Base-by-base conservation (phyloP, 2,329 filamentous ascomycete genomes). In the Chaetomium globosum region DNA sequence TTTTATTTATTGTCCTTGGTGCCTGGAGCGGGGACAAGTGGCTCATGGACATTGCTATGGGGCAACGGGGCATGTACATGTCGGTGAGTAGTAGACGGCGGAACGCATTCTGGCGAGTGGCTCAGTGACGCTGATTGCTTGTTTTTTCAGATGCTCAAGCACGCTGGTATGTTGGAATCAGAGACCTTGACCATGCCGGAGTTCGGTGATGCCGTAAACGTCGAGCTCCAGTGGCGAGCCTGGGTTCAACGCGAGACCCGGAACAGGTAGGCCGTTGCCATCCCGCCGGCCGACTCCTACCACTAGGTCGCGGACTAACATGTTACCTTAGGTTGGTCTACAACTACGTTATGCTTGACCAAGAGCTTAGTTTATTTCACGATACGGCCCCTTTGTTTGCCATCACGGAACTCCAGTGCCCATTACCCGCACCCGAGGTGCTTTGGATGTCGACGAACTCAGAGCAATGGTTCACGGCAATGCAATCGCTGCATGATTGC, bases 11-110 rank as follows among this genome's bases (percentile, higher is more conserved):
- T 1, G 82, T 88, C 1, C 81, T 89, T 30, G 88, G 87, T 8
- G 87, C 87, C 1, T 91, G 89, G 89, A 89, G 88, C 73, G 89
- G 89, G 54, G 88, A 91, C 75, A 90, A 90, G 76, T 90, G 88
- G 87, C 86, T 90, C 69, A 91, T 90, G 88, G 88, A 91, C 71
- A 89, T 90, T 69, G 85, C 87, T 51, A 89, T 90, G 87, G 88
- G 88, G 33, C 89, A 90, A 75, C 82, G 87, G 56, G 87, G 87
- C 64, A 90, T 90, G 87, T 91, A 91, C 74, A 82, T 89, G 66
- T 83, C 87, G 65, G 82, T 85, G 71, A 78, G 81, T 74, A 26
- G 48, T 7, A 9, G 13, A 31, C 5, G 3, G 4, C 2, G n/a
- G 12, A 2, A 6, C 16, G 9, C 31, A 2, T 10, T 59, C n/a